Base-by-base conservation (phyloP, 805 yeast genomes). In the Cephaloascus albidus region DNA sequence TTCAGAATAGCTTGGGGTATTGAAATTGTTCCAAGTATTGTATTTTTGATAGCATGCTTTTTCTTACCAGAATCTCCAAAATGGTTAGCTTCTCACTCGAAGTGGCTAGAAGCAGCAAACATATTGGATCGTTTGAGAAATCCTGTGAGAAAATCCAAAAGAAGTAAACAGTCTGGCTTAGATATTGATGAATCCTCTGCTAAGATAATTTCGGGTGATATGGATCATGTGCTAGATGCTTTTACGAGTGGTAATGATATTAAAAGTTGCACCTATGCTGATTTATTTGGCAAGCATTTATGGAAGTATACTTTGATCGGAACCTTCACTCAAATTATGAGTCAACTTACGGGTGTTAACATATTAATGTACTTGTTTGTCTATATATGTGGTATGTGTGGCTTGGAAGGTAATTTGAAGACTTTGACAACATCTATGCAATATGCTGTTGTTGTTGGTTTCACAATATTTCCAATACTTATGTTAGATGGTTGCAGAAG, bases 331-430 rank as follows among this genome's bases (percentile, higher is more conserved):
- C 78, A 71, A 43, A 33, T 60, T 1, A 48, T 70, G 4, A 58
- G 64, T n/a, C 78, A 72, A 43, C 45, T 65, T n/a, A 62, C 70
- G 38, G 70, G 74, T 4, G 65, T 68, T 10, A 60, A 61, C 33
- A 58, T 65, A 1, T 47, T 73, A 36, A 60, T 68, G 63, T 68
- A 63, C 47, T 70, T 70, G 39, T 57, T 70, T 38, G 58, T 60
- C 1, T 66, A 58, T 45, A 58, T 74, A 12, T 74, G 78, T 52
- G 70, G 64, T 26, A 63, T 65, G 59, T 58, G 73, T 45, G 78
- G 76, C 0, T 41, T 72, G 27, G 48, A 54, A 10, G 69, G 63
- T 0, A 51, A 60, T 3, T 38, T 43, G 3, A 61, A 58, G 40
- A 41, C 59, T 4, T 36, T 57, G 3, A 47, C 66, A 3, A 66